Percentiles rank a stretch among this genome's conserved stretches.
Evolutionary conservation across 2,329 filamentous ascomycete species (phyloP).

Genomic region (Fusarium luffae): DNA sequence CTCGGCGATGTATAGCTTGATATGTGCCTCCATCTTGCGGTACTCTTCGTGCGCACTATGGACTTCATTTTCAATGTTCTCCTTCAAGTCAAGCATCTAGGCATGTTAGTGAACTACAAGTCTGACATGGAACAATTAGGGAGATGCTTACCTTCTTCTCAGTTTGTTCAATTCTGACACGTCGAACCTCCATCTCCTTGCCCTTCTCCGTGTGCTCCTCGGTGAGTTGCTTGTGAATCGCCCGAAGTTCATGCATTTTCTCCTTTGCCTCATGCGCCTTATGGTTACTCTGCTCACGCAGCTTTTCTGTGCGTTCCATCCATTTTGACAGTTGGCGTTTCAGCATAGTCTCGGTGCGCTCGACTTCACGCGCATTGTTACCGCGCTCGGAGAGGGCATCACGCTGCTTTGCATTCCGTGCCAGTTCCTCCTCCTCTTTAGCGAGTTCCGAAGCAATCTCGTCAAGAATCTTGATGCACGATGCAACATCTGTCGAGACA

Average conservation of each 20-base stretch:
- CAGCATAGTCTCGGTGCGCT: conserved; percentile 85
- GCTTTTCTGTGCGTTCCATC: conserved; percentile 85
- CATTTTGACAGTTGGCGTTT: conserved; percentile 87
- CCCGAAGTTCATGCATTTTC: conserved; percentile 89
- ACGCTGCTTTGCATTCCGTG: conserved; percentile 80
- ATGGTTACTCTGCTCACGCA: conserved; percentile 81
- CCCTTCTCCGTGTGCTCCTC: conserved; percentile 89
- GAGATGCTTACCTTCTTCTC: conserved; percentile 85
- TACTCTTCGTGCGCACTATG: conserved; percentile 93
- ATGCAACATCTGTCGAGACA: conserved; percentile 84
- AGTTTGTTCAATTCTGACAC: conserved; percentile 95
- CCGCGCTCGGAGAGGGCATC: conserved; percentile 89
- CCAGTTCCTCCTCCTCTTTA: conserved; percentile 91
- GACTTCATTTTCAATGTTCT: conserved; percentile 95
- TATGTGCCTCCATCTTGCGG: conserved; percentile 96
- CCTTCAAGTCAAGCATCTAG: conserved; percentile 96
- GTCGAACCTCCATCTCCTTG: conserved; percentile 89
- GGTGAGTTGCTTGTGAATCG: conserved; percentile 80
- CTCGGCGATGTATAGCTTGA: conserved; percentile 97
- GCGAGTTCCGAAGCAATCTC: conserved; percentile 86
- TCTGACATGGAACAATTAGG: too few species aligned
- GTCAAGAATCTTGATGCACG: conserved; percentile 88
- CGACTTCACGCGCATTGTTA: conserved; percentile 91
- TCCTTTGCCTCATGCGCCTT: conserved; percentile 85
- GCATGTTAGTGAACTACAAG: conserved; percentile 34